Evolutionary conservation across 2,329 filamentous ascomycete species (phyloP).

Genomic region (Aspergillus ochraceus): DNA sequence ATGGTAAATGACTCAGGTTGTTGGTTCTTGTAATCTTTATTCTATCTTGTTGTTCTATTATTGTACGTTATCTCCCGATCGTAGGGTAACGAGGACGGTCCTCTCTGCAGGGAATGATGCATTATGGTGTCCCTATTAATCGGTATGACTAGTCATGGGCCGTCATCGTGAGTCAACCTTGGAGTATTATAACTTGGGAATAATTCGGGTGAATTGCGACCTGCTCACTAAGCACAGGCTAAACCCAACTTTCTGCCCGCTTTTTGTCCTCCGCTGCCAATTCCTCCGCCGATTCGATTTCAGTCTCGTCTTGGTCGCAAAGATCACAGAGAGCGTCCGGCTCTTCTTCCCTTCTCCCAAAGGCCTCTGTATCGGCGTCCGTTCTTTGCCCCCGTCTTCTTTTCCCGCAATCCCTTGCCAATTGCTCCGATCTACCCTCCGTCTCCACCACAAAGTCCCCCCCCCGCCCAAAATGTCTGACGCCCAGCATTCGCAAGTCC

Average conservation of each 20-base stretch:
- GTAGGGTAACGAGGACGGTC: background rate
- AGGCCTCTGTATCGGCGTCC: constrained; percentile 1
- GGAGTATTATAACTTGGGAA: background rate
- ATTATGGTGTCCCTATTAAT: no score
- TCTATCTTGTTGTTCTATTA: no score
- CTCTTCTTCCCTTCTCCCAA: constrained; percentile 7
- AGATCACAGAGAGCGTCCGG: constrained; percentile 5
- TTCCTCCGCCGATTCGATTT: background rate
- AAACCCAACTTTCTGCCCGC: constrained; percentile 21
- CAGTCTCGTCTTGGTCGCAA: constrained; percentile 7
- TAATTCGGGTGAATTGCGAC: background rate
- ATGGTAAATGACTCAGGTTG: background rate
- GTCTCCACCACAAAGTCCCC: background rate
- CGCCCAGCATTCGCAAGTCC: constrained; percentile 22
- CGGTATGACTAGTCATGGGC: background rate
- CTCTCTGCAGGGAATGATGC: background rate
- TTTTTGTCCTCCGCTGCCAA: background rate
- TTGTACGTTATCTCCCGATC: no score
- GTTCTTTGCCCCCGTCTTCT: background rate
- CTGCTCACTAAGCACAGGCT: constrained; percentile 22
- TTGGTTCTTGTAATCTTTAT: background rate
- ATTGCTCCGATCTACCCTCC: constrained; percentile 8
- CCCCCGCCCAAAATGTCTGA: constrained; percentile 29
- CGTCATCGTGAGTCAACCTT: background rate
- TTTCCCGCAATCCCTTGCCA: constrained; percentile 1